Conservation (phyloP, 306 rosid genomes). For the Prunus persica region Prunus_persica_NCBIv2 NC_034009.1:35104501-35105000, state of each 20-base stretch:
- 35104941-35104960: no score
- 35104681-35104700: neutral
- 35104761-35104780: neutral
- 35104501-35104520: slow-evolving; percentile 5
- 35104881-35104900: neutral
- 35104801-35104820: neutral
- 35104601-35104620: no score
- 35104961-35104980: neutral
- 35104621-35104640: neutral
- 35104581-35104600: neutral
- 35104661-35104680: neutral
- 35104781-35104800: neutral
- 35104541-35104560: no score
- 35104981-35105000: neutral
- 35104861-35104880: neutral
- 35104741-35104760: neutral
- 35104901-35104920: neutral
- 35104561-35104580: no score
- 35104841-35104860: neutral
- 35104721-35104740: neutral
- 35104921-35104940: neutral
- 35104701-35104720: neutral
- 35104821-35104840: neutral
- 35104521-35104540: neutral
- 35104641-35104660: neutral